Base-by-base conservation (phyloP, 1,284 basidiomycete species). In the Phlebopus sp. region DNA sequence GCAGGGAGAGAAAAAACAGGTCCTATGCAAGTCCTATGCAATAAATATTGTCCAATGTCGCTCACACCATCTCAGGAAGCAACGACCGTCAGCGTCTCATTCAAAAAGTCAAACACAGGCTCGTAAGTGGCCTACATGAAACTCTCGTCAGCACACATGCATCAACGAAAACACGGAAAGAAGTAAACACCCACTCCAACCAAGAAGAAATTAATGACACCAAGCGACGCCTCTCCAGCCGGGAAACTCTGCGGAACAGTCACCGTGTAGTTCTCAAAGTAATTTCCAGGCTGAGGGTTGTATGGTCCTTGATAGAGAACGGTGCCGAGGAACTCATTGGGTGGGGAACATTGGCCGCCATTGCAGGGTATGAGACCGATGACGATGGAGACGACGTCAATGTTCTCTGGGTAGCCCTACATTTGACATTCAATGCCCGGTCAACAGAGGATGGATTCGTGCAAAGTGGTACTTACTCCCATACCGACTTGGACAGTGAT, bases 281-380 rank as follows among this genome's bases (percentile, higher is more conserved):
- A 42, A 1, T 19, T 8, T 0, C 15, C 36, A 2, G 27, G 0
- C 0, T 9, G 1, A 8, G 52, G 53, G 11, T 43, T 53, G 36
- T 56, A 66, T 0, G 45, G 44, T 5, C 60, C 60, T 18, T 62
- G 59, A 30, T 64, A 62, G 4, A 62, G 49, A 32, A 64, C 38
- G 25, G 10, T 7, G 14, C 63, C 59, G 53, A 65, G 44, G 38
- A 5, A 51, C 1, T 45, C 15, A 41, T 46, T 64, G 9, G 55
- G 31, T 1, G 59, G 51, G 4, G 1, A 42, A 38, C 63, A 64
- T 3, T 17, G 0, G 3, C 57, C 44, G 0, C 50, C 50, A 2
- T 19, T 44, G 49, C 63, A 62, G 1, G 5, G 35, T 5, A 25
- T 14, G 17, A 62, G 59, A 14, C 61, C 61, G 29, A 62, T 53